Percentiles rank a stretch among this genome's conserved stretches.
Evolutionary conservation across 202 grass and related monocot genomes (phyloP).

Genomic region (Brachypodium distachyon): DNA sequence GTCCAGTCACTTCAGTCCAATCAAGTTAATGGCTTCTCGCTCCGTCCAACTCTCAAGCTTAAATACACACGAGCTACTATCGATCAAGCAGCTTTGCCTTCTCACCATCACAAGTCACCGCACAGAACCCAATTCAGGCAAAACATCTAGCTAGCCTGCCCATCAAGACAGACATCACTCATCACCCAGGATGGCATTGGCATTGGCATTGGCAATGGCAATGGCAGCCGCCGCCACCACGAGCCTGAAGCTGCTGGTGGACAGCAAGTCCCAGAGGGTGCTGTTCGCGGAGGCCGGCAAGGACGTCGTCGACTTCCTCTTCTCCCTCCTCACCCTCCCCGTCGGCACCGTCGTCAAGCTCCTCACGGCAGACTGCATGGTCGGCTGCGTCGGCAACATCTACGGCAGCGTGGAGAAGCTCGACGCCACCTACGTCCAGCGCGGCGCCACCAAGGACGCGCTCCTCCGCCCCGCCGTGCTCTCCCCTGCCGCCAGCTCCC

Average conservation of each 20-base stretch:
- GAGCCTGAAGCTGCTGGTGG: conserved; percentile 27
- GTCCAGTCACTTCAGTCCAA: too few relatives aligned
- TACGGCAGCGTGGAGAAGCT: conserved; percentile 20
- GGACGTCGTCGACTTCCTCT: conserved; percentile 44
- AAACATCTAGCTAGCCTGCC: too few relatives aligned
- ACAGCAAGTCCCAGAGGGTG: conserved; percentile 21
- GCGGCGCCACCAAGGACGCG: not conserved
- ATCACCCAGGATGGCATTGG: too few relatives aligned
- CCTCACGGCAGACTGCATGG: conserved; percentile 7
- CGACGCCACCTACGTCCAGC: not conserved
- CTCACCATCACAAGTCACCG: too few relatives aligned
- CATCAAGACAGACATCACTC: too few relatives aligned
- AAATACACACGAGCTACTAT: too few relatives aligned
- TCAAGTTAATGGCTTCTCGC: too few relatives aligned
- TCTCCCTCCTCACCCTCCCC: conserved; percentile 14
- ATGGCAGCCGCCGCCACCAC: not conserved
- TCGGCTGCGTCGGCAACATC: conserved; percentile 17
- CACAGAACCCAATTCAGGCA: too few relatives aligned
- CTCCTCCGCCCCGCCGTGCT: not conserved
- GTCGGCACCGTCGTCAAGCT: not conserved
- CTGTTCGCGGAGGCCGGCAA: conserved; percentile 39
- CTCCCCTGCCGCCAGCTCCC: not conserved
- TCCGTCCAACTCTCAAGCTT: too few relatives aligned
- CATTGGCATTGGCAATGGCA: too few relatives aligned
- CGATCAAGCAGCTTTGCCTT: too few relatives aligned